Conservation (phyloP, 2,329 filamentous ascomycete species). For the Aspergillus pseudoterreus region DNA sequence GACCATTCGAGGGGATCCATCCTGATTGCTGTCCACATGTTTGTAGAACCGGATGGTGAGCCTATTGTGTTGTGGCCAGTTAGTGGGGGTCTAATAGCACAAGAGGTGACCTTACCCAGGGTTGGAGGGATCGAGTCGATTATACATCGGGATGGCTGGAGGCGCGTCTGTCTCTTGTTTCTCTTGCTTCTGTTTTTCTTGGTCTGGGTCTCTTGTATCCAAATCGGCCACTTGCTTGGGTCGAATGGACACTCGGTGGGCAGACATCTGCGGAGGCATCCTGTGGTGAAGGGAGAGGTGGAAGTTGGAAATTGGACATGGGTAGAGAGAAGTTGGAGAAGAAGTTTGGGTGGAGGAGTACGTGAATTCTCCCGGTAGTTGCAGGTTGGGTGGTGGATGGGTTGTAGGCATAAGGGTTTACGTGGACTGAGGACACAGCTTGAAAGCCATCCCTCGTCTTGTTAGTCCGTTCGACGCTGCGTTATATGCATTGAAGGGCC, state of each 20-base stretch:
- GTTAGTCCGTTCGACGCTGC: background rate
- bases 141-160: background rate
- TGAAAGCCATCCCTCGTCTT: background rate
- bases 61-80: background rate
- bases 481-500: slow-evolving; percentile 40
- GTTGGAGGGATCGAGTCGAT: slow-evolving; percentile 10
- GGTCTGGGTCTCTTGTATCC: background rate
- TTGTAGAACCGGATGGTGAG: slow-evolving; percentile 10
- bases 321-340: no score
- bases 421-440: background rate
- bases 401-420: no score
- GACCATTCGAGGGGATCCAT: background rate
- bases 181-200: background rate
- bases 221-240: background rate
- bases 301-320: no score
- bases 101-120: slow-evolving; percentile 4
- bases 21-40: slow-evolving; percentile 2
- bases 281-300: no score
- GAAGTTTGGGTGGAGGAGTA: no score
- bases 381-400: no score
- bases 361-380: no score
- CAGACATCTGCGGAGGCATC: no score
- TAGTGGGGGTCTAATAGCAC: background rate
- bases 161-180: background rate
- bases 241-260: no score